Evolutionary conservation across 208 protist genomes (phyloP).

Genomic region (Leishmania braziliensis): DNA sequence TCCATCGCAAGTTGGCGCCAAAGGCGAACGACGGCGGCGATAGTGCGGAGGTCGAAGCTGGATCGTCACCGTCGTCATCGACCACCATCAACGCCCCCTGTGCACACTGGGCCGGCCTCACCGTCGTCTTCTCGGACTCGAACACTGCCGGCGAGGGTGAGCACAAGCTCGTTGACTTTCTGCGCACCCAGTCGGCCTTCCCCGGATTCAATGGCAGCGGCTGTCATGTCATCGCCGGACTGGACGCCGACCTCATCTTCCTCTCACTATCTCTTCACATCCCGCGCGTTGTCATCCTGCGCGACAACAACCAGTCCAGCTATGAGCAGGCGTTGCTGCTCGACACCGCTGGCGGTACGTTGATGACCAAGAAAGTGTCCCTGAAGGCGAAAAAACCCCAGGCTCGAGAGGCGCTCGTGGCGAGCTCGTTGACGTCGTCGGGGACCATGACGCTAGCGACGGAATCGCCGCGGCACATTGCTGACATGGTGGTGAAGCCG

Average conservation of each 20-base stretch:
- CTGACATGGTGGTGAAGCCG: constrained; percentile 8
- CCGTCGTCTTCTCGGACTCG: constrained; percentile 94
- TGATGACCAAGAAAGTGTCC: constrained; percentile 7
- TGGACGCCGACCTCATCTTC: constrained; percentile 99
- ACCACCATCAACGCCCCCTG: neutral
- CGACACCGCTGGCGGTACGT: constrained; percentile 12
- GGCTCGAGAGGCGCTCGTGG: neutral
- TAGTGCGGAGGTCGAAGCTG: neutral
- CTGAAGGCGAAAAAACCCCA: neutral
- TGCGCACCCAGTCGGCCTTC: constrained; percentile 83
- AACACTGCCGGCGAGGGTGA: constrained; percentile 97
- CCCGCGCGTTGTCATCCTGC: constrained; percentile 92
- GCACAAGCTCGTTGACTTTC: constrained; percentile 93
- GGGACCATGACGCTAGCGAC: neutral
- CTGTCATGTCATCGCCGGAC: constrained; percentile 97
- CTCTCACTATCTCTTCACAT: constrained; percentile 95
- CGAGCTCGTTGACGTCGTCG: constrained; percentile 9
- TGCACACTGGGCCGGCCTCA: constrained; percentile 78
- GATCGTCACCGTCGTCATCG: constrained; percentile 9
- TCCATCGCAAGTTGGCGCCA: constrained; percentile 71
- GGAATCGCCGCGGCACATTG: constrained; percentile 9
- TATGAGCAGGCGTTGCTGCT: constrained; percentile 32
- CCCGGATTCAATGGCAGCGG: constrained; percentile 67
- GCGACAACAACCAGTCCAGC: constrained; percentile 59
- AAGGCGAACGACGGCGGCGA: neutral